Evolutionary conservation across 2,329 filamentous ascomycete species (phyloP).

Genomic region (Aspergillus novofumigatus): DNA sequence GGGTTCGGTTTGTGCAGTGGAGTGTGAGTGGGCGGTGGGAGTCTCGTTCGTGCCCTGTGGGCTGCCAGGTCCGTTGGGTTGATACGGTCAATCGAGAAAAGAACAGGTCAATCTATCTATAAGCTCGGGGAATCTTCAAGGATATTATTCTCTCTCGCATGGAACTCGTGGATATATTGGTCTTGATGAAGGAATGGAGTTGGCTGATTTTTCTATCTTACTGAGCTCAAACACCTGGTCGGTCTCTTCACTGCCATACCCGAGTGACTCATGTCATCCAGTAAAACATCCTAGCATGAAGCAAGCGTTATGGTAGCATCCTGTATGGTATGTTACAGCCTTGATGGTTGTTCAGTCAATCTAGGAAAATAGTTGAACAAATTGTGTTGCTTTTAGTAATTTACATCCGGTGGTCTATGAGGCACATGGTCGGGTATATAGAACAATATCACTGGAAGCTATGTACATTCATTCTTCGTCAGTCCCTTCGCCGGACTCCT

Average conservation of each 20-base stretch:
- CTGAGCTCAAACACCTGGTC: not conserved
- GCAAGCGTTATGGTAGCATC: not conserved
- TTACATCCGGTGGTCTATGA: conserved; percentile 10
- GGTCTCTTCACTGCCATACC: not conserved
- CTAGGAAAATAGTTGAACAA: not conserved
- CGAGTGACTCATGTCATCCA: not conserved
- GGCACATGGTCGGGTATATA: conserved; percentile 20
- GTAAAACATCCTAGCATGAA: not conserved
- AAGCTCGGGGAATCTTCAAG: not conserved
- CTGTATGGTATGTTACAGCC: not conserved
- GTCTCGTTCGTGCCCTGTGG: conserved; percentile 8
- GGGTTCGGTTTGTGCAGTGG: conserved; percentile 37
- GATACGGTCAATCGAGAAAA: not conserved
- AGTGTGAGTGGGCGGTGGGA: conserved; percentile 32
- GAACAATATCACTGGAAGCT: conserved; percentile 5
- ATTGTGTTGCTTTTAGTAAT: not conserved
- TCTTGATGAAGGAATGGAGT: not conserved
- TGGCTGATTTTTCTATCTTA: not conserved
- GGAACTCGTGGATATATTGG: not conserved
- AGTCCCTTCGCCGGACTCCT: conserved; percentile 27
- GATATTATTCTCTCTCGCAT: not conserved
- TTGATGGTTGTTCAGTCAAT: not conserved
- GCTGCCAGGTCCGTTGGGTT: conserved; percentile 2
- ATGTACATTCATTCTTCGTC: conserved; percentile 16
- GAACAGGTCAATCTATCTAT: not conserved